A percentile compares a stretch with the other conserved stretches of the same genome.
phyloP scores from a whole-genome alignment of 306 rosid species.

The Cajanus cajan region DNA sequence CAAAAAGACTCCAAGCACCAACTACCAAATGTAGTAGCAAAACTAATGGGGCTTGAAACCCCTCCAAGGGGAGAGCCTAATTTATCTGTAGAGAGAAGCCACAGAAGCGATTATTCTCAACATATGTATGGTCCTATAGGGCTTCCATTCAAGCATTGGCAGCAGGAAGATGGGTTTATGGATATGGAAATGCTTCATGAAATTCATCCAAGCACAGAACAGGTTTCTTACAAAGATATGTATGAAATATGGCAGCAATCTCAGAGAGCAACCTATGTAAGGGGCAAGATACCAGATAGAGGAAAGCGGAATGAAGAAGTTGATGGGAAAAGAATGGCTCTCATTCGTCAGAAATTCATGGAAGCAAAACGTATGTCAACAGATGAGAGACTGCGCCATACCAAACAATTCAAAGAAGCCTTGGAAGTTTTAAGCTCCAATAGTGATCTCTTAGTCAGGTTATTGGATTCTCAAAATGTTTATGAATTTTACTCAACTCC shows the following conservation, averaged over 20 bases:
- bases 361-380: constrained; percentile 70
- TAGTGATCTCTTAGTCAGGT: constrained; percentile 62
- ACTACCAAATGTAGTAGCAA: constrained; percentile 84
- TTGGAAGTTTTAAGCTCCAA: constrained; percentile 85
- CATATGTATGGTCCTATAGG: constrained; percentile 45
- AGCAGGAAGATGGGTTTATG: constrained; percentile 45
- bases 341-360: constrained; percentile 66
- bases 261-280: constrained; percentile 38
- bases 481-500: constrained; percentile 55
- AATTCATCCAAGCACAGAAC: constrained; percentile 45
- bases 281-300: constrained; percentile 52
- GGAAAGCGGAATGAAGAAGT: constrained; percentile 49
- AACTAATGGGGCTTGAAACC: constrained; percentile 92
- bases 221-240: constrained; percentile 49
- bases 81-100: constrained; percentile 49
- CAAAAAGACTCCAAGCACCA: constrained; percentile 54
- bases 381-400: constrained; percentile 62
- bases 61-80: constrained; percentile 54
- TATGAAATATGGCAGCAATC: constrained; percentile 67
- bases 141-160: constrained; percentile 50
- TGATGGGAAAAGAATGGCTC: constrained; percentile 63
- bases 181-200: constrained; percentile 51
- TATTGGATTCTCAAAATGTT: constrained; percentile 65
- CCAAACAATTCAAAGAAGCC: constrained; percentile 77
- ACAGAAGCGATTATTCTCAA: constrained; percentile 44